Base-by-base conservation (phyloP, 441 rosid species). In the Codiaeum variegatum region DNA sequence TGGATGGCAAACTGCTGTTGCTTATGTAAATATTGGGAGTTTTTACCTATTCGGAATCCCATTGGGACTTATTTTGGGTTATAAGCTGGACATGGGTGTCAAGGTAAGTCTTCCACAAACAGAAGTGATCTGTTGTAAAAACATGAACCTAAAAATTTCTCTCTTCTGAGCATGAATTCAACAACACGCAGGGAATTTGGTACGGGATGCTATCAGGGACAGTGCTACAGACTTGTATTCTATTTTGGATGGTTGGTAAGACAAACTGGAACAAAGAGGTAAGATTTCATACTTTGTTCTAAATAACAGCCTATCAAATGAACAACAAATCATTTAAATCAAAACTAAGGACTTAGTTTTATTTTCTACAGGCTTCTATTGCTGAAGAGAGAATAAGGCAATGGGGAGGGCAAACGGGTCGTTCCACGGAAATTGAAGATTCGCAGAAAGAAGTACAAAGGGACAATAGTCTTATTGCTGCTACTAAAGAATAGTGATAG, bases 181-280 rank as follows among this genome's bases (percentile, higher is more conserved):
- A 1, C n/a, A 24, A 36, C 26, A 15, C 58, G 28, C 84, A 89
- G 88, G 90, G 93, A 18, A 85, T 88, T 62, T 86, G 93, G 90
- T 65, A 51, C 1, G 89, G 90, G 32, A 88, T 90, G 91, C 34
- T 86, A 54, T 31, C 70, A 0, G 92, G 93, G 15, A 86, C 85
- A 1, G 67, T 74, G 5, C 56, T 78, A 3, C 91, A 89, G 44
- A 86, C 91, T 0, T 29, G 69, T 28, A 74, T 85, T 7, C 84
- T 90, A 4, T 69, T 79, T 29, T 44, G 68, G 58, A 82, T 87
- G 80, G 59, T 86, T 61, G 85, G 74, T n/a, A 78, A 52, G 76
- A 84, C 91, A 15, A 86, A 86, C 73, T 88, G 94, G 92, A 71
- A 75, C 77, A 84, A 28, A 76, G 88, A 88, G 88, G 91, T 83